Evolutionary conservation across 2,329 filamentous ascomycete species (phyloP).

Genomic region (Ramularia collo-cygni): DNA sequence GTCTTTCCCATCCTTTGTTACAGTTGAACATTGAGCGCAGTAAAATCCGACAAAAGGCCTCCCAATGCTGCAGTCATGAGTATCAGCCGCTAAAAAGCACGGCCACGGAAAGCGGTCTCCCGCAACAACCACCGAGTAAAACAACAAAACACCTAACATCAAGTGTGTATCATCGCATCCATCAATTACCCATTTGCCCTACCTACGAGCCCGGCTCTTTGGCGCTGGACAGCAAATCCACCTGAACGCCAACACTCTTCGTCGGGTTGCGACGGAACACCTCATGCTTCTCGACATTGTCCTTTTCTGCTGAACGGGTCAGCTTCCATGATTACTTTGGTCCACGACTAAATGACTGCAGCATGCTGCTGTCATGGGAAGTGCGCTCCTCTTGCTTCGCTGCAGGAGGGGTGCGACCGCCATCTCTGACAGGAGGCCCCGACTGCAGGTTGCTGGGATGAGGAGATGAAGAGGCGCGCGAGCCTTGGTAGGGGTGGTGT

Average conservation of each 20-base stretch:
- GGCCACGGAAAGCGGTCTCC: too few relatives aligned
- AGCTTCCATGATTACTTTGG: slow-evolving; percentile 7
- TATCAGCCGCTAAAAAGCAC: too few relatives aligned
- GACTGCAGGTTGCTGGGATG: slow-evolving; percentile 30
- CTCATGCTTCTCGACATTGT: slow-evolving; percentile 20
- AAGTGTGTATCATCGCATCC: too few relatives aligned
- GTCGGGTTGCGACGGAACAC: slow-evolving; percentile 17
- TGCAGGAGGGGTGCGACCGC: slow-evolving; percentile 34
- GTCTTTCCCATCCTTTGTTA: too few relatives aligned
- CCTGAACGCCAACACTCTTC: not conserved
- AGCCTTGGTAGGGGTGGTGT: slow-evolving; percentile 30
- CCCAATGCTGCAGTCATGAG: too few relatives aligned
- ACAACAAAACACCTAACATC: too few relatives aligned
- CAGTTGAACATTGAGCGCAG: too few relatives aligned
- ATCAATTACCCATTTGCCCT: too few relatives aligned
- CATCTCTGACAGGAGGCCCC: slow-evolving; percentile 22
- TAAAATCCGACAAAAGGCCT: too few relatives aligned
- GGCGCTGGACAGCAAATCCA: too few relatives aligned
- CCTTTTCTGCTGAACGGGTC: slow-evolving; percentile 9
- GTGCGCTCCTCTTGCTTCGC: slow-evolving; percentile 34
- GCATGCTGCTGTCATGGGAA: slow-evolving; percentile 26
- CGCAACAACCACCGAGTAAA: too few relatives aligned
- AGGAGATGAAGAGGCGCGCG: slow-evolving; percentile 37
- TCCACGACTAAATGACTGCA: slow-evolving; percentile 21
- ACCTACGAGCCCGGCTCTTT: too few relatives aligned